Base-by-base conservation (phyloP, 2,329 filamentous ascomycete species). In the Penicillium expansum region DNA sequence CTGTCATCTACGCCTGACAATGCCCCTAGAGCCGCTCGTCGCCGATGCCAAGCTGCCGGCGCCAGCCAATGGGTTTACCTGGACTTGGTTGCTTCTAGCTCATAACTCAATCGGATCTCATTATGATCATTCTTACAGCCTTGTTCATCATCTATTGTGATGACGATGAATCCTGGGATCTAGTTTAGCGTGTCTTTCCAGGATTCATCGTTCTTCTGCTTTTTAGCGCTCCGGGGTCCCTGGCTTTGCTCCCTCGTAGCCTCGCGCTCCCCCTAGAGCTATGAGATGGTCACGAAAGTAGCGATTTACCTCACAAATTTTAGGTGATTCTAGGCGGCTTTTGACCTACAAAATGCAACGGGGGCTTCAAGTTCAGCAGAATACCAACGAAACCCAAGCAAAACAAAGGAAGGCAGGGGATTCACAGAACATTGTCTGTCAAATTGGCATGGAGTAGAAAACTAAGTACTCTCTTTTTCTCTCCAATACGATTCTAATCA, bases 21-120 rank as follows among this genome's bases (percentile, higher is more conserved):
- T 45, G 47, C 41, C 56, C 58, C 64, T 64, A 42, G 56, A 65
- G 58, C 61, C 64, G 64, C 64, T 62, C 52, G 52, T 59, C 52
- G 54, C 53, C 49, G 18, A 33, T 58, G 64, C 64, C 61, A 65
- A 65, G 62, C 48, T 45, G 29, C 16, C 24, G 6, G 20, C 5
- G 18, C n/a, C 50, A 57, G 44, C 58, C 61, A 64, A 63, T 62
- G 32, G 41, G 39, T n/a, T 29, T 20, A 22, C 39, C 30, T 47
- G 48, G 27, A 45, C 42, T 37, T 47, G 29, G n/a, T 45, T 44
- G 32, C 32, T 49, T 42, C 37, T 11, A 47, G 41, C 20, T 52
- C 18, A 29, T 45, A 30, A 32, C 4, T 33, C 2, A 29, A 43
- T 35, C 29, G 0, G 18, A 42, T 22, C 37, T 18, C 18, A n/a